Base-by-base conservation (phyloP, 192 early-diverging fungal genomes). In the Podila minutissima region DNA sequence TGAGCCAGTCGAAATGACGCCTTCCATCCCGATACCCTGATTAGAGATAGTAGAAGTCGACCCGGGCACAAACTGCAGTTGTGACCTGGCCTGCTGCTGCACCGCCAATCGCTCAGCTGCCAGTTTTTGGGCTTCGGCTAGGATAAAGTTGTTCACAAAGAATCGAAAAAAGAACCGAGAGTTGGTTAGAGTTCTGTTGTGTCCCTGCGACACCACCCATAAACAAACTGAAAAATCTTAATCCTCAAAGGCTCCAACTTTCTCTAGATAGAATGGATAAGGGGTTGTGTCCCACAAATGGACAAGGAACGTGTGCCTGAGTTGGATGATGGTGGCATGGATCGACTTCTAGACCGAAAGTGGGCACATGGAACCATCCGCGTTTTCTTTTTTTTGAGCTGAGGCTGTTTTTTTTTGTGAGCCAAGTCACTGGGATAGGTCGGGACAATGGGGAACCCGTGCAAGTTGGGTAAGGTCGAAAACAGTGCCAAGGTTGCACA, bases 81-180 rank as follows among this genome's bases (percentile, higher is more conserved):
- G 63, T 24, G 69, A 67, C 69, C 81, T 62, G 24, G 70, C 59
- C 11, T 88, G 83, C 26, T 74, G 65, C 1, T 65, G 64, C 46
- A 75, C 69, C 0, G 83, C 84, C 33, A 84, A 72, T 58, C 83
- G 83, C 59, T 88, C 85, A 15, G 85, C 64, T 10, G 82, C 53
- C 55, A 69, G 77, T 49, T 66, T 75, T 62, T 88, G 84, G 17
- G 83, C 75, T 64, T 85, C 83, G 22, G 84, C 62, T 59, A 46
- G 13, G 41, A 46, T 17, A 46, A 46, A 15, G 41, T 13, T 46
- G 41, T 46, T 58, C 28, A 59, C 15, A 66, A 32, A 32, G 51
- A 64, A 32, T 11, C 58, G 13, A 63, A 19, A 28, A 38, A 48
- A n/a, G 33, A 64, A 64, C 1, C 53, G 17, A 35, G n/a, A 53